A percentile compares a stretch with the other conserved stretches of the same genome.
These are phyloP conservation scores for Aspergillus taichungensis DNA, from an alignment of 495 filamentous ascomycete genomes.

Conservation along the genomic window DNA sequence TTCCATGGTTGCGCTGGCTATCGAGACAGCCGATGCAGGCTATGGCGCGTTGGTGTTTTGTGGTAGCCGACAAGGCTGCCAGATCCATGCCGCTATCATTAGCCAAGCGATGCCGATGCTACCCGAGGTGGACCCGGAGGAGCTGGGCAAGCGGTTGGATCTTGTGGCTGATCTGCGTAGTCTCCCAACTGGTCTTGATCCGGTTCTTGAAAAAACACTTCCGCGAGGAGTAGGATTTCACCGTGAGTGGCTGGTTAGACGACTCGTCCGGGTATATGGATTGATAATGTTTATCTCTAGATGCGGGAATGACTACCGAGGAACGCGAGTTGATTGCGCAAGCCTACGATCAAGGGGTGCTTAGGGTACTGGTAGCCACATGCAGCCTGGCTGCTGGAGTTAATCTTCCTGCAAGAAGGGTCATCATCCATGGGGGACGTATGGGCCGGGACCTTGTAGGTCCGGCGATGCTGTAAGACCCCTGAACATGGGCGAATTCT, in stretches of 20 bases:
- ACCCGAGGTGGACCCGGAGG: slow-evolving; percentile 31
- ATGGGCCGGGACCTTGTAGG: slow-evolving; percentile 74
- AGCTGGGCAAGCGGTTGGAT: slow-evolving; percentile 53
- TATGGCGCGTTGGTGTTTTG: slow-evolving; percentile 74
- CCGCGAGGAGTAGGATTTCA: slow-evolving; percentile 67
- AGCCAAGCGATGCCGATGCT: slow-evolving; percentile 50
- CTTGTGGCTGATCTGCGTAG: slow-evolving; percentile 61
- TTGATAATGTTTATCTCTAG: slow-evolving; percentile 13
- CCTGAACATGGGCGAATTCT: not conserved
- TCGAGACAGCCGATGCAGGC: slow-evolving; percentile 56
- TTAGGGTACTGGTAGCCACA: slow-evolving; percentile 72
- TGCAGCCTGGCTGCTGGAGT: slow-evolving; percentile 81
- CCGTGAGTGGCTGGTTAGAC: slow-evolving; percentile 32
- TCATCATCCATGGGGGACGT: slow-evolving; percentile 68
- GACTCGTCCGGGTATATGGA: too few relatives aligned
- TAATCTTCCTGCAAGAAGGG: slow-evolving; percentile 66
- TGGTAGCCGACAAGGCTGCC: slow-evolving; percentile 56
- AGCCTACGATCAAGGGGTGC: slow-evolving; percentile 60
- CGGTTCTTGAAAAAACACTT: slow-evolving; percentile 55
- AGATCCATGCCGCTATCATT: slow-evolving; percentile 54
- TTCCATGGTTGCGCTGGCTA: slow-evolving; percentile 58
- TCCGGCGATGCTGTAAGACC: slow-evolving; percentile 59
- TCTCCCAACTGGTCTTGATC: slow-evolving; percentile 58
- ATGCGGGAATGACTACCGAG: slow-evolving; percentile 72
- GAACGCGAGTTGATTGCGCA: slow-evolving; percentile 67